Base-by-base conservation (phyloP, 164 flowering plant species). In the Magnolia officinalis region DNA sequence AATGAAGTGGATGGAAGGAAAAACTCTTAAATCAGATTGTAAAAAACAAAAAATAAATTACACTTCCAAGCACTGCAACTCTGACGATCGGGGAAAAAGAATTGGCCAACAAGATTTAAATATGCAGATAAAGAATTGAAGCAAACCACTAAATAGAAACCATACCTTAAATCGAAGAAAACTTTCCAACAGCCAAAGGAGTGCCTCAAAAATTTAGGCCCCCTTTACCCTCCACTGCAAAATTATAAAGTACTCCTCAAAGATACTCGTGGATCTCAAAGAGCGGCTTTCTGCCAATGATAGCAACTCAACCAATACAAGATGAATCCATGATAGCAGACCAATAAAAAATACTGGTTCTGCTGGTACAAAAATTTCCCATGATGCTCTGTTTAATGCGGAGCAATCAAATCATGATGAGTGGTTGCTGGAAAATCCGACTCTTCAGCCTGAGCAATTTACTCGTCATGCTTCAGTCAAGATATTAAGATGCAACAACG, bases 191-290 rank as follows among this genome's bases (percentile, higher is more conserved):
- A n/a, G 72, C 79, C 61, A 61, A 64, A 79, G 81, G 72, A 78
- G 64, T 74, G 78, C 81, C 84, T 72, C 80, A 83, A 84, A 85
- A 84, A 82, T 65, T 78, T 74, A 76, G 85, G 85, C 85, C 71
- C 78, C 50, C 58, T 78, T 74, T 63, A 66, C 73, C 72, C 80
- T 77, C 74, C 80, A 80, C 52, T 49, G 52, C 61, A 78, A 67
- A 67, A 77, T 74, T 63, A 78, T 50, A 31, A 68, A 31, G 51
- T 3, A 55, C 45, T 63, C 49, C 63, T 49, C 73, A 23, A n/a
- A 77, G 37, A 50, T 29, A 67, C 29, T 45, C 64, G 50, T 49
- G 74, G 76, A 73, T 11, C 61, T 73, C 49, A 31, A 23, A 67
- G 72, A 31, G 68, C 76, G 71, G 71, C 78, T 63, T 64, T 50